Evolutionary conservation across 2,329 filamentous ascomycete genomes (phyloP).

Genomic region (Epicoccum nigrum): DNA sequence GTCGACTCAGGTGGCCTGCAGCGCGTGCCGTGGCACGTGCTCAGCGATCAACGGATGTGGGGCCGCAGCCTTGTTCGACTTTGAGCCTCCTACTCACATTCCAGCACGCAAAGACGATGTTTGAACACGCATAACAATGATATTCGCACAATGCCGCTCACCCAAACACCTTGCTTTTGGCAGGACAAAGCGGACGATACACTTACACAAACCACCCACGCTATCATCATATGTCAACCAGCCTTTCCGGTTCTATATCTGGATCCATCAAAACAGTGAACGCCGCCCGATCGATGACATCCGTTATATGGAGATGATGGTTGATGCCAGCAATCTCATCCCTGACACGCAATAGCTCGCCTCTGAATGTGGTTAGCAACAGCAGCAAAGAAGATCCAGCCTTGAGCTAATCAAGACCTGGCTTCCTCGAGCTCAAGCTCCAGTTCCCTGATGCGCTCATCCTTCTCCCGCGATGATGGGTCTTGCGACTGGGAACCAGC

Average conservation of each 20-base stretch:
- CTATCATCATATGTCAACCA: slow-evolving; percentile 13
- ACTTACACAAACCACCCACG: slow-evolving; percentile 18
- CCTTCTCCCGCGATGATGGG: slow-evolving; percentile 45
- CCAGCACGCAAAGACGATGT: background rate
- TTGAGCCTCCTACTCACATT: background rate
- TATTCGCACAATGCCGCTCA: slow-evolving; percentile 18
- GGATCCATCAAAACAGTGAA: slow-evolving; percentile 4
- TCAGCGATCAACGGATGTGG: slow-evolving; percentile 11
- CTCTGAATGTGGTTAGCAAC: background rate
- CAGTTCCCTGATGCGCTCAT: slow-evolving; percentile 49
- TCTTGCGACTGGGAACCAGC: slow-evolving; percentile 54
- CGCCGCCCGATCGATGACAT: slow-evolving; percentile 6
- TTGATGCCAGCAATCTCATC: slow-evolving; percentile 11
- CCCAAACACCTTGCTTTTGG: slow-evolving; percentile 20
- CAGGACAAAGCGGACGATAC: slow-evolving; percentile 14
- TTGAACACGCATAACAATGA: slow-evolving; percentile 5
- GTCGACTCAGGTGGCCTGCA: slow-evolving; percentile 16
- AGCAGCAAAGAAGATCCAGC: background rate
- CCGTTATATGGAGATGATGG: slow-evolving; percentile 12
- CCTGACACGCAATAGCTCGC: slow-evolving; percentile 7
- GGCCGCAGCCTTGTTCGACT: slow-evolving; percentile 14
- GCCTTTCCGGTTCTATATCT: slow-evolving; percentile 6
- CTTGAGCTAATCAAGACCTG: slow-evolving; percentile 37
- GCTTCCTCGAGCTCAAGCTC: slow-evolving; percentile 51
- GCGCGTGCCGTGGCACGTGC: slow-evolving; percentile 11